Evolutionary conservation across 192 early-diverging fungal species (phyloP), one percentile per base, ranked within the genome.

Genomic region (Chytriomyces hyalinus): DNA sequence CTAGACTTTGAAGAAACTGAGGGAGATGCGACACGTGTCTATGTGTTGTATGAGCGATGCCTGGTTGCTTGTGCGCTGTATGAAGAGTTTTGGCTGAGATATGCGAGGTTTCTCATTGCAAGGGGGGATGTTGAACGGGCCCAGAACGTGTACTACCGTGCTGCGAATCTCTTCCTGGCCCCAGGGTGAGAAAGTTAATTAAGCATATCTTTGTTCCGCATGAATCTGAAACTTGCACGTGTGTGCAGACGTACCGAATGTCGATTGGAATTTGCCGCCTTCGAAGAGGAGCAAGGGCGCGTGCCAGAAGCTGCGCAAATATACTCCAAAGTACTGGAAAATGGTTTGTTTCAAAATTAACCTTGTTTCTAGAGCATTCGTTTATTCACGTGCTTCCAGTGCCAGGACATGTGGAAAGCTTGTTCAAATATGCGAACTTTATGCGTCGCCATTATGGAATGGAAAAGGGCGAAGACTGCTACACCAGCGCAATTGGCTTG

Each of bases 21-120:
- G 22, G 87, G 86, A 2, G 87, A 92, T 62, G 73, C 81, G 15
- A 74, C 84, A 44, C 75, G 91, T 11, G 88, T 89, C 65, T 88
- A 87, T 67, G 83, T 87, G 0, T 80, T 93, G 6, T 93, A 91
- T 80, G 92, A 93, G 80, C 78, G 92, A 73, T 93, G 92, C 65
- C 77, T 93, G 45, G 92, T 93, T 6, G 80, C 92, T 20, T 93
- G 92, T 79, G 92, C 92, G 7, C 69, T 92, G 51, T 93, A 93
- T 72, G 92, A 93, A 66, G 92, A 93, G 78, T 93, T 92, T 67
- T 93, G 92, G 92, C 73, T 88, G 72, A 80, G 90, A 44, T 93
- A 92, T 82, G 89, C 85, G 6, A 75, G 87, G 45, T 93, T 84
- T 84, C 75, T 91, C 17, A 67, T 85, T 10, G 78, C 81, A 4